Evolutionary conservation across 306 rosid genomes (phyloP).

Genomic region (Pyrus communis): DNA sequence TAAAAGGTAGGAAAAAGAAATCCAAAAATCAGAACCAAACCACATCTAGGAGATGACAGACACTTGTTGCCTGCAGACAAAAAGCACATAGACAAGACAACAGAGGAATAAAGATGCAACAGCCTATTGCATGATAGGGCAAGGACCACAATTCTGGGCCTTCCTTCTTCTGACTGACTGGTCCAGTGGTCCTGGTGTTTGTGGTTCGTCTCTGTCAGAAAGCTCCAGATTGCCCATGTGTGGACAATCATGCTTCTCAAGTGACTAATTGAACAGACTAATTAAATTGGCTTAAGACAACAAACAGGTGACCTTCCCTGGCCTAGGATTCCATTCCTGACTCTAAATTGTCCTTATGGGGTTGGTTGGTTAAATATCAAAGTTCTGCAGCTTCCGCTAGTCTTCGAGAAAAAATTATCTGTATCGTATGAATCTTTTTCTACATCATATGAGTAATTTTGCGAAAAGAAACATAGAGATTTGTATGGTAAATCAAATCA

Average conservation of each 20-base stretch:
- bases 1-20: background rate
- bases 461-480: background rate
- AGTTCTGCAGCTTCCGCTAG: no score
- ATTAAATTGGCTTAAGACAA: background rate
- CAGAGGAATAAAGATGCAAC: background rate
- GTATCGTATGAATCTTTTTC: background rate
- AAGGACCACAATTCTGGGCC: constrained; percentile 17
- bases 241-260: background rate
- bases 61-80: background rate
- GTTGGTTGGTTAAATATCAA: no score
- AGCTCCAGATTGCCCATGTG: background rate
- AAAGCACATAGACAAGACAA: background rate
- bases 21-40: background rate
- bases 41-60: no score
- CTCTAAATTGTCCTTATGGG: no score
- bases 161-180: constrained; percentile 3
- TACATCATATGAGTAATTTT: no score
- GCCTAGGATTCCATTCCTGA: background rate
- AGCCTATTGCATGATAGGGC: background rate
- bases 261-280: background rate
- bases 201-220: background rate
- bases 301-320: background rate
- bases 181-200: constrained; percentile 8
- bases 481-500: constrained; percentile 8
- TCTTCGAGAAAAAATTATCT: no score